Evolutionary conservation across 495 filamentous ascomycete genomes (phyloP).

Genomic region (Choiromyces venosus): DNA sequence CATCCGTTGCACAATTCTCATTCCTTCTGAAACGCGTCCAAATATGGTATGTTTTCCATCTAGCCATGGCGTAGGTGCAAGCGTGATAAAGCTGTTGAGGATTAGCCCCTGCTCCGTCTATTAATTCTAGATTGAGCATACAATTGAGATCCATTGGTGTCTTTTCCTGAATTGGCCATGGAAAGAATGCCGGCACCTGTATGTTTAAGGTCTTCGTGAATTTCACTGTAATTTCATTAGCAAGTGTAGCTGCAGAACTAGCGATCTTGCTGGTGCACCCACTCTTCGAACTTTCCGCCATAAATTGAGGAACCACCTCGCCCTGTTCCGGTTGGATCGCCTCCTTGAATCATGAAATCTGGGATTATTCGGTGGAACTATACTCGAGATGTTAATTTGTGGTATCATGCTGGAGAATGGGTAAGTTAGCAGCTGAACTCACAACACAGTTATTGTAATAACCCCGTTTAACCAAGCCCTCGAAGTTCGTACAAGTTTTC

Average conservation of each 20-base stretch:
- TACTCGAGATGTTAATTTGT: not conserved
- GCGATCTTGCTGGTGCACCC: slow-evolving; percentile 54
- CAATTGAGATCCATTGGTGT: slow-evolving; percentile 84
- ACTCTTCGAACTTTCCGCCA: slow-evolving; percentile 92
- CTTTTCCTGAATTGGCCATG: slow-evolving; percentile 92
- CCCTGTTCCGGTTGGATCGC: slow-evolving; percentile 93
- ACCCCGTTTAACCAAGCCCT: slow-evolving; percentile 65
- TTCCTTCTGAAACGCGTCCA: slow-evolving; percentile 78
- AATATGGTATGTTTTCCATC: slow-evolving; percentile 99
- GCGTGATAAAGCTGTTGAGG: slow-evolving; percentile 69
- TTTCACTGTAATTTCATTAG: slow-evolving; percentile 52
- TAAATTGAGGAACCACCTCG: slow-evolving; percentile 86
- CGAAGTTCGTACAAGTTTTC: slow-evolving; percentile 86
- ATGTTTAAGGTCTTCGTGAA: slow-evolving; percentile 70
- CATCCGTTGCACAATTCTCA: slow-evolving; percentile 80
- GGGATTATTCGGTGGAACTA: slow-evolving; percentile 89
- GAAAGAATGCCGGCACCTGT: slow-evolving; percentile 88
- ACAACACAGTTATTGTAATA: slow-evolving; percentile 74
- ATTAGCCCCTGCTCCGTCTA: slow-evolving; percentile 12
- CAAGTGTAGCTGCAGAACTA: not conserved
- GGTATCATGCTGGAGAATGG: slow-evolving; percentile 4
- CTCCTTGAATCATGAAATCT: slow-evolving; percentile 95
- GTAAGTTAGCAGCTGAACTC: not conserved
- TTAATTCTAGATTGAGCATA: not conserved
- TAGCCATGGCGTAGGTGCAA: slow-evolving; percentile 93